Percentiles rank a stretch among this genome's conserved stretches.
These are phyloP conservation scores for Plantago ovata DNA, from an alignment of 257 asterid species.

Conservation along the genomic window DNA sequence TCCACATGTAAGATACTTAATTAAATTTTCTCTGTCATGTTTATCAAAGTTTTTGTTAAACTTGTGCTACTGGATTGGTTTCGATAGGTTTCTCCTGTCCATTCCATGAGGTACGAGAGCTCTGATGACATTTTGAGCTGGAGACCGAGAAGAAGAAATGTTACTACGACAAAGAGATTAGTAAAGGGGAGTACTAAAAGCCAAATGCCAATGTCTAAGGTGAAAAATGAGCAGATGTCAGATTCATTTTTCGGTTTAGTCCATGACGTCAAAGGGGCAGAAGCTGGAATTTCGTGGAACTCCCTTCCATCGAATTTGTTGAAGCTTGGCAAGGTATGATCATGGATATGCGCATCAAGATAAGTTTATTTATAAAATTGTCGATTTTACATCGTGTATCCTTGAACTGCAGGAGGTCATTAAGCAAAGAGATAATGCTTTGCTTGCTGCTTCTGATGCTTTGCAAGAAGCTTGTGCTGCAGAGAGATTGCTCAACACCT, in stretches of 20 bases:
- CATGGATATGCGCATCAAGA: background rate
- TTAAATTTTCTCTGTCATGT: background rate
- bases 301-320: constrained; percentile 45
- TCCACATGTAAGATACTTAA: constrained; percentile 39
- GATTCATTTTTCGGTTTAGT: constrained; percentile 31
- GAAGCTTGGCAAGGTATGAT: constrained; percentile 66
- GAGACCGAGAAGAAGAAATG: constrained; percentile 25
- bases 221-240: constrained; percentile 22
- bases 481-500: constrained; percentile 69
- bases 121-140: constrained; percentile 55
- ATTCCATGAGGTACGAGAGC: constrained; percentile 43
- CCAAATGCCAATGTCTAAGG: constrained; percentile 27
- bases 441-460: constrained; percentile 66
- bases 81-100: constrained; percentile 67
- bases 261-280: constrained; percentile 48
- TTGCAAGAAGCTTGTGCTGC: constrained; percentile 79
- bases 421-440: constrained; percentile 54
- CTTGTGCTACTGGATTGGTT: constrained; percentile 13
- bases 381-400: constrained; percentile 5
- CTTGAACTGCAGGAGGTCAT: constrained; percentile 47
- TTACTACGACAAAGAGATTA: constrained; percentile 25
- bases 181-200: constrained; percentile 27
- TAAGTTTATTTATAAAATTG: background rate
- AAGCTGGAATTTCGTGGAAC: constrained; percentile 48
- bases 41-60: background rate